Evolutionary conservation across 2,329 filamentous ascomycete genomes (phyloP).

Genomic region (Aspergillus sp.): DNA sequence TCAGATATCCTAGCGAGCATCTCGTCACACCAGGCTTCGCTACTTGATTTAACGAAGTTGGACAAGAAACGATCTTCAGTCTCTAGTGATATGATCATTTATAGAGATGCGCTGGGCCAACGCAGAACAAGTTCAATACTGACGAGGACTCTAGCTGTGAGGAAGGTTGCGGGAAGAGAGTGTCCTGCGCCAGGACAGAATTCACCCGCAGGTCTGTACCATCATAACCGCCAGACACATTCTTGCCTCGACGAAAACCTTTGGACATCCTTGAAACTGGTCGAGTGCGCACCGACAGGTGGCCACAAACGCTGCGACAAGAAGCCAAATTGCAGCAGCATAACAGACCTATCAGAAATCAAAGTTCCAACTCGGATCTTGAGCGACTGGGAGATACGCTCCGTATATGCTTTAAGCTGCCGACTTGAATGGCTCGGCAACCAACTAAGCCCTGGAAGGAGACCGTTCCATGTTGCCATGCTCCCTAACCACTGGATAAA

Average conservation of each 20-base stretch:
- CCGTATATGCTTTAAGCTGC: conserved; percentile 34
- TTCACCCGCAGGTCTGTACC: no score
- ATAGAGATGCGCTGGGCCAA: no score
- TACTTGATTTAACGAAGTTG: background rate
- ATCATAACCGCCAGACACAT: no score
- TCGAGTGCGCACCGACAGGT: no score
- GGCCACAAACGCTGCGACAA: background rate
- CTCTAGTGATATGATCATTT: background rate
- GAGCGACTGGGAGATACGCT: conserved; percentile 35
- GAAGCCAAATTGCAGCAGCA: background rate
- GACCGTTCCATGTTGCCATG: conserved; percentile 38
- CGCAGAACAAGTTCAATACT: no score
- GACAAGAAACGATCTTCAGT: background rate
- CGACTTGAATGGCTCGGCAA: conserved; percentile 37
- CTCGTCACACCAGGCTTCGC: conserved; percentile 11
- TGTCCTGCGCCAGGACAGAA: no score
- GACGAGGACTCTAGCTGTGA: no score
- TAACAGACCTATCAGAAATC: background rate
- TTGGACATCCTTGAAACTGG: no score
- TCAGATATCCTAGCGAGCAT: conserved; percentile 25
- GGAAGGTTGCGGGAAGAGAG: no score
- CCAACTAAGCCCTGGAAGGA: conserved; percentile 38
- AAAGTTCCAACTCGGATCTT: conserved; percentile 13
- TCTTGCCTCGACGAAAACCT: no score
- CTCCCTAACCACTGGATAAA: conserved; percentile 45